Evolutionary conservation across 768 basidiomycete species (phyloP).

Genomic region (Boletales sp.): DNA sequence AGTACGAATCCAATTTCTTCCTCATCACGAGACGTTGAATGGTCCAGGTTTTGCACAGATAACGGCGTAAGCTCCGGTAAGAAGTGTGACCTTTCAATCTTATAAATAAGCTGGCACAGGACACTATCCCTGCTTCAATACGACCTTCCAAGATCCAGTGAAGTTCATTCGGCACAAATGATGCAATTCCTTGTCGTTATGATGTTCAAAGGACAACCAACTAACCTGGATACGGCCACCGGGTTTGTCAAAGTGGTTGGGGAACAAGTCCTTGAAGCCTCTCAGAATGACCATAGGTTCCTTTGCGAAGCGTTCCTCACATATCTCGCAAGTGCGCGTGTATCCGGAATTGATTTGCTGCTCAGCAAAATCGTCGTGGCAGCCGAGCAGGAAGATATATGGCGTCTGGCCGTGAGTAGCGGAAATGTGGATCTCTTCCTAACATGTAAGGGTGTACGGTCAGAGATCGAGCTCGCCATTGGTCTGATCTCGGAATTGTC

Average conservation of each 20-base stretch:
- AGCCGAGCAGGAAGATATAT: conserved; percentile 35
- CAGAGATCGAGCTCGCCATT: background rate
- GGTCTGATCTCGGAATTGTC: background rate
- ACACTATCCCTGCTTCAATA: conserved; percentile 8
- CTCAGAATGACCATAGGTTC: conserved; percentile 2
- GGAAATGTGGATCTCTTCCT: conserved; percentile 33
- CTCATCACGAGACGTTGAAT: conserved; percentile 1
- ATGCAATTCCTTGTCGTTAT: conserved; percentile 25
- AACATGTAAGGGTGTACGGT: conserved; percentile 35
- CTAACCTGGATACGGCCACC: conserved; percentile 1
- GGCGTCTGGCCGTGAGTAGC: conserved; percentile 32
- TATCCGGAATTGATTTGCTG: conserved; percentile 10
- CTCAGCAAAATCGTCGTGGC: background rate
- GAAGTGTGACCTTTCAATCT: background rate
- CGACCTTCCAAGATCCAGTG: conserved; percentile 1
- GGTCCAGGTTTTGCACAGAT: conserved; percentile 11
- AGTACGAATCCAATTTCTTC: conserved; percentile 11
- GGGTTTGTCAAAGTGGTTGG: conserved; percentile 14
- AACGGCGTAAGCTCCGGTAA: conserved; percentile 13
- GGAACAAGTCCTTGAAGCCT: conserved; percentile 12
- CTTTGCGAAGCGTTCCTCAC: conserved; percentile 37
- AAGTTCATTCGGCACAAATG: conserved; percentile 12
- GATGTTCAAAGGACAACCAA: conserved; percentile 14
- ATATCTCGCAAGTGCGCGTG: conserved; percentile 28
- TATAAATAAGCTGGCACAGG: conserved; percentile 8